Conservation (phyloP, 176 grass and related monocot genomes). For the Eleusine indica region DNA sequence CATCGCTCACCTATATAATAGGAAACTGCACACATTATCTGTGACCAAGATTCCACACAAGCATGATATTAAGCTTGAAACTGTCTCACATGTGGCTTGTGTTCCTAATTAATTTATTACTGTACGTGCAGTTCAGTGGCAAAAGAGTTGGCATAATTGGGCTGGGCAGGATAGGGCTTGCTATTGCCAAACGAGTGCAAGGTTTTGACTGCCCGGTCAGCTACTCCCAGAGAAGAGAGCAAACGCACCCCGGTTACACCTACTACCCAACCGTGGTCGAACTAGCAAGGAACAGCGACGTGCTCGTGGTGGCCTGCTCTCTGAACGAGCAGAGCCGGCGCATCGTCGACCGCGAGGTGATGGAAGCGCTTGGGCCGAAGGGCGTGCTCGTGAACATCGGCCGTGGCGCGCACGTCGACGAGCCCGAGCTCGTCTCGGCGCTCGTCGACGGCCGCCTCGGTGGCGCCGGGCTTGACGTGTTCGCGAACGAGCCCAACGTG, state of each 20-base stretch:
- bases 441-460: constrained; percentile 68
- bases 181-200: constrained; percentile 66
- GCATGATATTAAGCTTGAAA: background rate
- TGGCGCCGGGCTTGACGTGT: constrained; percentile 78
- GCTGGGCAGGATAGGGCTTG: constrained; percentile 79
- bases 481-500: constrained; percentile 71
- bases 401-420: constrained; percentile 79
- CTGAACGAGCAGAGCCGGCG: constrained; percentile 65
- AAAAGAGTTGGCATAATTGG: constrained; percentile 91
- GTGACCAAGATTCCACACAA: too few species aligned
- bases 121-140: constrained; percentile 74
- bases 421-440: constrained; percentile 67
- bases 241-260: constrained; percentile 57
- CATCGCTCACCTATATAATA: too few species aligned
- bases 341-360: constrained; percentile 81
- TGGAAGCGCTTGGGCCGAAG: constrained; percentile 64
- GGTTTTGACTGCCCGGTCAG: constrained; percentile 73
- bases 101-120: background rate
- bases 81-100: background rate
- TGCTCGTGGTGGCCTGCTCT: constrained; percentile 76
- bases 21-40: too few species aligned
- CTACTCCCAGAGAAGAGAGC: constrained; percentile 70
- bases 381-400: constrained; percentile 88
- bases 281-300: constrained; percentile 64
- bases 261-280: constrained; percentile 57